phyloP scores from a whole-genome alignment of 2,329 filamentous ascomycete species.

The Cryphonectria japonica region DNA sequence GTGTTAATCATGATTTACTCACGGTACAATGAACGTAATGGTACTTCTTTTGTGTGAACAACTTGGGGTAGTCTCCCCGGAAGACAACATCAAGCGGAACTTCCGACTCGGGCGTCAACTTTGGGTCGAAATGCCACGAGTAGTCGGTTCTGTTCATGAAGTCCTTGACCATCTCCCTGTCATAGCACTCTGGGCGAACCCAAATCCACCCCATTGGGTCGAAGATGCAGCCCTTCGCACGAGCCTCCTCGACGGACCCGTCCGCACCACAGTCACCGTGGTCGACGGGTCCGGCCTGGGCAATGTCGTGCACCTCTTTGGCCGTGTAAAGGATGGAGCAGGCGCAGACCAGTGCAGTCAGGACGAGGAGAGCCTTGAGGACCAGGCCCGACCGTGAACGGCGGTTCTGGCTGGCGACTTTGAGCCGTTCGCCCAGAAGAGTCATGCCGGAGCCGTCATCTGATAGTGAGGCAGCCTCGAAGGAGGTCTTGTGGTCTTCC shows the following conservation, averaged over 20 bases:
- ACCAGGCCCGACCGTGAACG: conserved; percentile 1
- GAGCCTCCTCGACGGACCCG: conserved; percentile 27
- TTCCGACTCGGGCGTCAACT: conserved; percentile 20
- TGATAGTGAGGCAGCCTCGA: background rate
- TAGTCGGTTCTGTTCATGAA: conserved; percentile 30
- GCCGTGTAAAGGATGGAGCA: conserved; percentile 14
- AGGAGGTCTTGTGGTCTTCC: conserved; percentile 11
- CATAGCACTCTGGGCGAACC: conserved; percentile 31
- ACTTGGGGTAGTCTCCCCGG: conserved; percentile 27
- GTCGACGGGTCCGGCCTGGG: conserved; percentile 1
- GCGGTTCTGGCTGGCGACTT: background rate
- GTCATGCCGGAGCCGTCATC: conserved; percentile 13
- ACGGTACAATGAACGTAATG: background rate
- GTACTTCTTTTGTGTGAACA: conserved; percentile 19
- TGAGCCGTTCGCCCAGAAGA: conserved; percentile 11
- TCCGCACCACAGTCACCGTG: conserved; percentile 29
- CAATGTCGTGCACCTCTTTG: conserved; percentile 6
- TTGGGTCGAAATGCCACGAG: conserved; percentile 29
- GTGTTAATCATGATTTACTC: background rate
- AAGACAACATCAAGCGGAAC: conserved; percentile 25
- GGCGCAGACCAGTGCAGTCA: conserved; percentile 11
- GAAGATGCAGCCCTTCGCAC: conserved; percentile 29
- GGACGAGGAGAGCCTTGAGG: conserved; percentile 10
- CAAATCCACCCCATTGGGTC: conserved; percentile 31
- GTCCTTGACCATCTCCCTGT: conserved; percentile 27